phyloP scores from a whole-genome alignment of 805 yeast genomes.

The Candida sphagnicola region DNA sequence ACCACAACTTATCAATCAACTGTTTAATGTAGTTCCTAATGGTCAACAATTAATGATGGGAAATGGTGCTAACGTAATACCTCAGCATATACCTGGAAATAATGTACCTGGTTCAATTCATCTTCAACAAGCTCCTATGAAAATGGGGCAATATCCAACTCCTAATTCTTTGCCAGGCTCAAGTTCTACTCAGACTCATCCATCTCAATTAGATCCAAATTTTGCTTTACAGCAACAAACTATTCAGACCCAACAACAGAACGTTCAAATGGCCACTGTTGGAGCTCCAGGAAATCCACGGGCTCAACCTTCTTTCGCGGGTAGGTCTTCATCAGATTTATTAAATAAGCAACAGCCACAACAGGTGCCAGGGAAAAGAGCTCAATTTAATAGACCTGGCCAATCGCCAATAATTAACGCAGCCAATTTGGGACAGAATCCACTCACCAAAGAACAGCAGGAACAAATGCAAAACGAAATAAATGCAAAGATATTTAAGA shows the following conservation, averaged over 20 bases:
- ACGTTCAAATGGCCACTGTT: conserved; percentile 5
- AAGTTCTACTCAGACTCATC: conserved; percentile 19
- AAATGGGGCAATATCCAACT: conserved; percentile 14
- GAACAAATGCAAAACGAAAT: conserved; percentile 25
- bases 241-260: conserved; percentile 12
- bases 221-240: conserved; percentile 15
- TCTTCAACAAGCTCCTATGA: conserved; percentile 5
- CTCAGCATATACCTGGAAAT: conserved; percentile 6
- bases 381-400: conserved; percentile 12
- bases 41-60: conserved; percentile 7
- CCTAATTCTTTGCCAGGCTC: conserved; percentile 19
- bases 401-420: conserved; percentile 11
- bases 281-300: conserved; percentile 1
- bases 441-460: conserved; percentile 8
- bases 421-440: conserved; percentile 2
- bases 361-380: conserved; percentile 1
- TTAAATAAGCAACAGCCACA: conserved; percentile 4
- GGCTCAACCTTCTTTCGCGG: not conserved
- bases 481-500: conserved; percentile 30
- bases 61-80: conserved; percentile 8
- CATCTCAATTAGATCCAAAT: conserved; percentile 27
- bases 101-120: conserved; percentile 6
- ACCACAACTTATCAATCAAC: not conserved
- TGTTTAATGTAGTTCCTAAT: not conserved
- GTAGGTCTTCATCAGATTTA: conserved; percentile 1